A percentile compares a stretch with the other conserved stretches of the same genome.
Conservation (phyloP, 2,329 filamentous ascomycete genomes). For the Domatiomyces globalis region DNA sequence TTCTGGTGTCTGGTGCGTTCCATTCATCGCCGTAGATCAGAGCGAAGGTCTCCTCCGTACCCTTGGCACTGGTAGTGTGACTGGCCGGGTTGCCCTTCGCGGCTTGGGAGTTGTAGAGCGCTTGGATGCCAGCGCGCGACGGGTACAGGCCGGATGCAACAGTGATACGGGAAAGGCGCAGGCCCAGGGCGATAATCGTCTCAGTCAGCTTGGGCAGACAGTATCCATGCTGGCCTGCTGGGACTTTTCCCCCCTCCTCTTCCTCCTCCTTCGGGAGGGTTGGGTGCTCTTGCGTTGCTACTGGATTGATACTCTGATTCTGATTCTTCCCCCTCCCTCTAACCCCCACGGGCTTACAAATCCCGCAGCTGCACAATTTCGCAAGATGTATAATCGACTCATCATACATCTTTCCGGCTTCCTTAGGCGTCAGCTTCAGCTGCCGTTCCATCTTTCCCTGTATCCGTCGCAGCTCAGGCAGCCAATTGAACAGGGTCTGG, state of each 20-base stretch:
- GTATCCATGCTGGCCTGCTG: conserved; percentile 11
- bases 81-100: conserved; percentile 7
- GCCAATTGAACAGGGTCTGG: conserved; percentile 12
- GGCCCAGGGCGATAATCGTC: conserved; percentile 15
- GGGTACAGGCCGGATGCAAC: conserved; percentile 12
- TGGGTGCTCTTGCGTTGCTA: too few relatives aligned
- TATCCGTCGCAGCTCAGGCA: conserved; percentile 12
- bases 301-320: too few relatives aligned
- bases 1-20: conserved; percentile 14
- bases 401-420: conserved; percentile 10
- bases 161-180: conserved; percentile 14
- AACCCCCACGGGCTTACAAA: conserved; percentile 8
- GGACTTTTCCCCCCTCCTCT: background rate
- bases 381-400: conserved; percentile 9
- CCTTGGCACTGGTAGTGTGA: too few relatives aligned
- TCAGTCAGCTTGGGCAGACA: conserved; percentile 14
- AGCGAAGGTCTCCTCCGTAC: conserved; percentile 10
- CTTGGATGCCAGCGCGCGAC: conserved; percentile 12
- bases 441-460: conserved; percentile 15
- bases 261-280: background rate
- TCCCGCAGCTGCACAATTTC: conserved; percentile 11
- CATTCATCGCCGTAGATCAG: conserved; percentile 16
- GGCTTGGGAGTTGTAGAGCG: conserved; percentile 13
- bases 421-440: conserved; percentile 11
- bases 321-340: background rate